These are phyloP conservation scores for Chlamydomonas eustigma DNA, from an alignment of 139 green algal genomes.

Conservation along the genomic window DNA sequence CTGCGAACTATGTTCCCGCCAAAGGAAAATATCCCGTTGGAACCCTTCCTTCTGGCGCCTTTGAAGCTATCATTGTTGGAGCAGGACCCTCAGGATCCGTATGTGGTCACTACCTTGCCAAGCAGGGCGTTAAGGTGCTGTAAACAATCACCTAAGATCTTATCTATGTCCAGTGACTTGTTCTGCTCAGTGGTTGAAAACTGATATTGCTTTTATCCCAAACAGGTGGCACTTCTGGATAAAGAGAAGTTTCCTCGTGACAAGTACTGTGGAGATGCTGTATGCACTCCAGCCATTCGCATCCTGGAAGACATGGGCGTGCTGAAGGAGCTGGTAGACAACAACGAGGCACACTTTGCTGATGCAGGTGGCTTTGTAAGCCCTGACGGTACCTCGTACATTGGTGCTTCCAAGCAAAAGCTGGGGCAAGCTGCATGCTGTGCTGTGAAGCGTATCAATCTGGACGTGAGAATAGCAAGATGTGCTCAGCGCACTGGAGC, in stretches of 20 bases:
- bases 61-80: conserved; percentile 82
- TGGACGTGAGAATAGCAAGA: conserved; percentile 61
- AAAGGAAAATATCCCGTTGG: conserved; percentile 45
- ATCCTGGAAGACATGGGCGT: conserved; percentile 64
- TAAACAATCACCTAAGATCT: background rate
- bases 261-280: conserved; percentile 76
- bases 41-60: conserved; percentile 67
- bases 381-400: conserved; percentile 78
- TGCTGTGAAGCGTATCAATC: conserved; percentile 81
- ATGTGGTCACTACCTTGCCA: conserved; percentile 67
- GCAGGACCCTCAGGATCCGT: conserved; percentile 75
- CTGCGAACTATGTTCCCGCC: conserved; percentile 37
- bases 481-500: conserved; percentile 58
- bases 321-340: conserved; percentile 65
- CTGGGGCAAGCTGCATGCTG: conserved; percentile 61
- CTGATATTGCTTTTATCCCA: no score
- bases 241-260: conserved; percentile 84
- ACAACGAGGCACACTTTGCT: conserved; percentile 85
- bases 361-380: conserved; percentile 69
- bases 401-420: conserved; percentile 50
- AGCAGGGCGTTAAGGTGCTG: conserved; percentile 60
- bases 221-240: conserved; percentile 69
- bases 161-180: background rate
- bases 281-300: conserved; percentile 81
- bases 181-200: no score